Base-by-base conservation (phyloP, 164 flowering plant genomes). In the Protea cynaroides region DNA sequence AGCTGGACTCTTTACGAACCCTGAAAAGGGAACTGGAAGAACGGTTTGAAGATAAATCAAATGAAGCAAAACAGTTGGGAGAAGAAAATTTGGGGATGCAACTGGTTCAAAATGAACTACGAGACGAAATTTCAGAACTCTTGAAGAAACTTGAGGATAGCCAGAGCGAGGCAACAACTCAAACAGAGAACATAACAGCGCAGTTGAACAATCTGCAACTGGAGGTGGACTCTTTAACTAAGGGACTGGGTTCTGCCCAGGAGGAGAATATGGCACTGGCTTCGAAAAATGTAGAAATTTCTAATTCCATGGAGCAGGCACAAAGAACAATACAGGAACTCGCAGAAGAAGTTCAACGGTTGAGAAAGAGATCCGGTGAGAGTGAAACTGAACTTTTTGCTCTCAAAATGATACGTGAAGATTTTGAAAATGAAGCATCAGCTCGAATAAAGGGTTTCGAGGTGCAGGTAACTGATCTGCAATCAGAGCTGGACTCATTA, bases 191-290 rank as follows among this genome's bases (percentile, higher is more conserved):
- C 62, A 55, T 78, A 52, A 74, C 63, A 18, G 65, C 56, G 36
- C 65, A 79, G 67, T 63, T 76, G 4, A 59, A 71, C n/a, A 36
- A 63, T 59, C 29, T 64, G 63, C 64, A 4, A 54, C 65, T 52
- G 73, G 70, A 79, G 72, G 77, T 74, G 24, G 47, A 71, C 67
- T 54, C 78, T 62, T 59, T 82, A 57, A 75, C 70, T 51, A 62
- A 69, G 63, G 50, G 65, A 34, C 66, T 71, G 51, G 72, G 65
- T 63, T 61, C 66, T 51, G 61, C 67, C 12, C 74, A 68, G 58
- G 86, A 83, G 73, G 86, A 84, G 40, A 83, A 80, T 21, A 61
- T 49, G 22, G 66, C 83, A 56, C 73, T 84, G 10, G 40, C 70
- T n/a, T 62, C 59, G 37, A 79, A 77, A 69, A 47, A 74, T 57